These are phyloP conservation scores for Ceratopteris richardii DNA, from an alignment of 75 land plant species.

Conservation along the genomic window DNA sequence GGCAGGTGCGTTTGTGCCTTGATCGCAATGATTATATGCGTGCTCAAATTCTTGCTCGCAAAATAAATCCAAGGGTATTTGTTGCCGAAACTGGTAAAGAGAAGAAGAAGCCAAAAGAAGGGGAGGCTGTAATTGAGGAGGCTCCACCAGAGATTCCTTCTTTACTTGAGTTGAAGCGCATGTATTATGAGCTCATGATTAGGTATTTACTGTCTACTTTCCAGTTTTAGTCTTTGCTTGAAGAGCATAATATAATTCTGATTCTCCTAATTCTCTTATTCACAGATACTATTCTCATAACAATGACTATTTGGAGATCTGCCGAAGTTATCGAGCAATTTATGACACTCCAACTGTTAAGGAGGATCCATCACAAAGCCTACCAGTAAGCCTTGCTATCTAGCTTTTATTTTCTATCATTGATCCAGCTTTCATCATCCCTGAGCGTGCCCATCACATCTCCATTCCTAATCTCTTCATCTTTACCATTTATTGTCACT, in stretches of 20 bases:
- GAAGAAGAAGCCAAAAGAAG: constrained; percentile 94
- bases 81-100: constrained; percentile 67
- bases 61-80: constrained; percentile 84
- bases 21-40: constrained; percentile 94
- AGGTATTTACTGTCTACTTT: constrained; percentile 29
- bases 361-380: constrained; percentile 66
- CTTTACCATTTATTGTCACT: no score
- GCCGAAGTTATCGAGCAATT: constrained; percentile 88
- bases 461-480: no score
- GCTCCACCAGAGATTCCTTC: constrained; percentile 92
- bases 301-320: constrained; percentile 92
- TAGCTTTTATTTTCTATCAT: no score
- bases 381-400: constrained; percentile 44
- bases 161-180: constrained; percentile 65
- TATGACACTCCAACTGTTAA: constrained; percentile 85
- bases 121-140: constrained; percentile 76
- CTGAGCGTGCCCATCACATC: no score
- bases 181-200: constrained; percentile 94
- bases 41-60: constrained; percentile 91
- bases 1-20: constrained; percentile 88
- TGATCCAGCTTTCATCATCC: no score
- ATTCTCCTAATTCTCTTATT: neutral
- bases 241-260: no score
- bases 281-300: constrained; percentile 74
- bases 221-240: no score